phyloP scores from a whole-genome alignment of 2,329 filamentous ascomycete genomes.

The Lecanicillium sp. region DNA sequence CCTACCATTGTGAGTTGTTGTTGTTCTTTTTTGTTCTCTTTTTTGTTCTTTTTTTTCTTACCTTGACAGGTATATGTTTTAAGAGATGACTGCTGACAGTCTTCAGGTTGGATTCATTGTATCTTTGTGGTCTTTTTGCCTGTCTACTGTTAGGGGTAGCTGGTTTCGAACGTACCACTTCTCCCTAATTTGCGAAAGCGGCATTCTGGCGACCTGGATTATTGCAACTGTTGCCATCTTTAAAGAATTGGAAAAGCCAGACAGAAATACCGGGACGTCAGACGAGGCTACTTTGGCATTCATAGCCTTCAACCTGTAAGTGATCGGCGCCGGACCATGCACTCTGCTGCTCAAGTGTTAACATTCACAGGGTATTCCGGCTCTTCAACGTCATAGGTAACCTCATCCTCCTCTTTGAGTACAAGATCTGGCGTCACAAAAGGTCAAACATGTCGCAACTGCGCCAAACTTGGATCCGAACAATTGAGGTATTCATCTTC shows the following conservation, averaged over 20 bases:
- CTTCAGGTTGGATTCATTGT: conserved; percentile 27
- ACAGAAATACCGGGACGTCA: conserved; percentile 3
- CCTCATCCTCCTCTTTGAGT: conserved; percentile 26
- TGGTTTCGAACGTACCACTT: conserved; percentile 30
- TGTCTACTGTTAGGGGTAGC: conserved; percentile 25
- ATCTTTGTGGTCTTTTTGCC: conserved; percentile 23
- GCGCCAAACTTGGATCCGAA: conserved; percentile 17
- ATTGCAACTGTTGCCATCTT: conserved; percentile 17
- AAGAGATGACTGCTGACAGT: conserved; percentile 1
- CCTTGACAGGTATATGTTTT: neutral
- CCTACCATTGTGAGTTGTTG: conserved; percentile 24
- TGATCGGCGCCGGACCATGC: conserved; percentile 1
- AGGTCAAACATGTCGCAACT: conserved; percentile 19
- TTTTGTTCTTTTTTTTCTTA: neutral
- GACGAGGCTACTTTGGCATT: conserved; percentile 24
- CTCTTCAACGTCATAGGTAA: conserved; percentile 31
- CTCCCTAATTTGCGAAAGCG: conserved; percentile 25
- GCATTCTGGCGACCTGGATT: conserved; percentile 17
- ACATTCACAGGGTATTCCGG: conserved; percentile 24
- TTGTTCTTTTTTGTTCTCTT: conserved; percentile 1
- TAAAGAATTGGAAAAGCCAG: conserved; percentile 9
- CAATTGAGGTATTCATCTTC: conserved; percentile 25
- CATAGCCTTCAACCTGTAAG: conserved; percentile 30
- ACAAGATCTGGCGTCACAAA: conserved; percentile 28
- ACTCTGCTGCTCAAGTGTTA: neutral